These are phyloP conservation scores for Cephalotrichum gorgonifer DNA, from an alignment of 2,329 filamentous ascomycete species.

Conservation along the genomic window DNA sequence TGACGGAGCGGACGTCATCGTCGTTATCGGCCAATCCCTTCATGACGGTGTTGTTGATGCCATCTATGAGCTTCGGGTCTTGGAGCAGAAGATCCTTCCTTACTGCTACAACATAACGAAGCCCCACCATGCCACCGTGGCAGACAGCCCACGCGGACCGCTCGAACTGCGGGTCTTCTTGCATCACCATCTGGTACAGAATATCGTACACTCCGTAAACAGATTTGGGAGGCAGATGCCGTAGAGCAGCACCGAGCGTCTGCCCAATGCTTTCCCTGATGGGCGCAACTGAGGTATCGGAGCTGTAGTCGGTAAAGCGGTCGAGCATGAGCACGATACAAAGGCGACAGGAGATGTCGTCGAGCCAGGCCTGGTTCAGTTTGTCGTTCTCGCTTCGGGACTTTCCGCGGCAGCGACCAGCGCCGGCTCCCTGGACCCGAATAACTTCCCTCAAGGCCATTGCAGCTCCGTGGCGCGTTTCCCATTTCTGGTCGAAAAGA, in stretches of 20 bases:
- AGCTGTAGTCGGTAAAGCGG: slow-evolving; percentile 94
- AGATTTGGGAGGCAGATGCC: slow-evolving; percentile 67
- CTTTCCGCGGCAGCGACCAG: slow-evolving; percentile 66
- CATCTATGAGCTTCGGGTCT: slow-evolving; percentile 80
- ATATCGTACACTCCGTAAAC: slow-evolving; percentile 79
- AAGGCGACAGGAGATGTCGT: slow-evolving; percentile 88
- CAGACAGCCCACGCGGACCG: slow-evolving; percentile 85
- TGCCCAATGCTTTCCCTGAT: slow-evolving; percentile 94
- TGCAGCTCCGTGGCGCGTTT: slow-evolving; percentile 89
- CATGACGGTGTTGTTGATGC: slow-evolving; percentile 86
- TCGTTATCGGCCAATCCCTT: slow-evolving; percentile 84
- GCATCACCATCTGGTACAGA: slow-evolving; percentile 84
- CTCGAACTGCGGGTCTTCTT: slow-evolving; percentile 65
- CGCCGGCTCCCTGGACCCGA: slow-evolving; percentile 81
- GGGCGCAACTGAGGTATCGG: slow-evolving; percentile 91
- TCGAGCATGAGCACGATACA: slow-evolving; percentile 97
- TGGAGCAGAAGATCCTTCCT: slow-evolving; percentile 83
- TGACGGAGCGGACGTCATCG: slow-evolving; percentile 93
- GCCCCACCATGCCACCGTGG: slow-evolving; percentile 94
- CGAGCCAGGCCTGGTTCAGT: slow-evolving; percentile 77
- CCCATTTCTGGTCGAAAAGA: slow-evolving; percentile 88
- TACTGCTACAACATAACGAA: slow-evolving; percentile 91
- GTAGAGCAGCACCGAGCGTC: slow-evolving; percentile 78
- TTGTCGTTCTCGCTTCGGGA: slow-evolving; percentile 63
- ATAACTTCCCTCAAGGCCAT: slow-evolving; percentile 90